Conservation (phyloP, 352 stramenopile genomes). For the Plasmopara muralis region DNA sequence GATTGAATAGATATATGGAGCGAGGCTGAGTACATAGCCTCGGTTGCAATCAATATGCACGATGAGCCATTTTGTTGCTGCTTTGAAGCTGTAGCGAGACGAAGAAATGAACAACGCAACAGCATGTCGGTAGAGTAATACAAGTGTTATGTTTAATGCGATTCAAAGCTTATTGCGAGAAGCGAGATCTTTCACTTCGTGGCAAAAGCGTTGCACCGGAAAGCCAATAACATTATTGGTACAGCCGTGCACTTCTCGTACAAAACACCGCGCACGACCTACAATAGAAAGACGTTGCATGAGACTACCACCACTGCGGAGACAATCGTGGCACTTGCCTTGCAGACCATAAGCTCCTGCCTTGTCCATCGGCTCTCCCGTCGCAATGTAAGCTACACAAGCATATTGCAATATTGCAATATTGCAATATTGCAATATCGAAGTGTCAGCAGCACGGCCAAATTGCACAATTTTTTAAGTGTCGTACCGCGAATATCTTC, state of each 20-base stretch:
- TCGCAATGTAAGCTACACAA: conserved; percentile 74
- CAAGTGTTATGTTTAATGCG: conserved; percentile 6
- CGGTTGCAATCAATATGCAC: no score
- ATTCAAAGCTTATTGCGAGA: conserved; percentile 34
- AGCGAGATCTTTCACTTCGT: conserved; percentile 47
- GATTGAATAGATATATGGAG: conserved; percentile 27
- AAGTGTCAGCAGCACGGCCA: not conserved
- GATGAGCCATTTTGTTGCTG: not conserved
- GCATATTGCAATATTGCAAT: not conserved
- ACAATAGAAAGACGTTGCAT: not conserved
- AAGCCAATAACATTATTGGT: conserved; percentile 91
- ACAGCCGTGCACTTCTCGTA: conserved; percentile 75
- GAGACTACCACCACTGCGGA: not conserved
- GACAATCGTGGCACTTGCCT: conserved; percentile 19
- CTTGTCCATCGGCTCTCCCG: conserved; percentile 90
- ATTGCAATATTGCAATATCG: not conserved
- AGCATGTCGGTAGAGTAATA: conserved; percentile 17
- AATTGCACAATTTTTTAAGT: not conserved
- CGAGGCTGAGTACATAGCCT: not conserved
- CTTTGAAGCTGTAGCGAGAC: conserved; percentile 1
- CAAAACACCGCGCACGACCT: conserved; percentile 69
- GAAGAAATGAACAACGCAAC: not conserved
- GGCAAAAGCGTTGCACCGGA: conserved; percentile 70
- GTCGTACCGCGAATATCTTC: conserved; percentile 54
- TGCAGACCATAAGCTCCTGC: conserved; percentile 88